phyloP scores from a whole-genome alignment of 176 grass and related monocot species.

The Oryza punctata region DNA sequence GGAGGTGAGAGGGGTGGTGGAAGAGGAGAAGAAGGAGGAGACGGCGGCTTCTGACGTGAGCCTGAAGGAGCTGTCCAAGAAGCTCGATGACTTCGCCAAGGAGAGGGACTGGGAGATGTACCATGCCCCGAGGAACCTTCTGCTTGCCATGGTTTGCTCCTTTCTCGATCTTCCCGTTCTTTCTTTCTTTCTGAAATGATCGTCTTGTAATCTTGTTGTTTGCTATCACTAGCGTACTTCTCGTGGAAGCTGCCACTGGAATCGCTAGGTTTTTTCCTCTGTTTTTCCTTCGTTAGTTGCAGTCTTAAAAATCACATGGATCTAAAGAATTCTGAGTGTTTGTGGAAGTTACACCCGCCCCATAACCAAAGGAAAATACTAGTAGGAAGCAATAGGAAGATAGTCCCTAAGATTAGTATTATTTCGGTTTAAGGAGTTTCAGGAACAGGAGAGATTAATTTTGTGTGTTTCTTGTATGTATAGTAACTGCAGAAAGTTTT shows the following conservation, averaged over 20 bases:
- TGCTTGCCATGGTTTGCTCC: conserved; percentile 83
- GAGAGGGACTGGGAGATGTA: conserved; percentile 91
- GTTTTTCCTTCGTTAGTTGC: background rate
- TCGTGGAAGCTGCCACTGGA: background rate
- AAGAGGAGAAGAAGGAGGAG: background rate
- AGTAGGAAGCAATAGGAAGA: background rate
- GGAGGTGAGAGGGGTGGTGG: background rate
- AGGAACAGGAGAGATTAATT: background rate
- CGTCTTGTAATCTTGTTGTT: background rate
- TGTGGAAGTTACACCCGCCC: background rate
- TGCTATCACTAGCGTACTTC: background rate
- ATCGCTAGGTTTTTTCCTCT: background rate
- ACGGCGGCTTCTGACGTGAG: conserved; percentile 45
- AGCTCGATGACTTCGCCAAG: conserved; percentile 75
- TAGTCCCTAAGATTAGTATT: background rate
- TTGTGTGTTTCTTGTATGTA: too few species aligned
- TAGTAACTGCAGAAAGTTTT: background rate
- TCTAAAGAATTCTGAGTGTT: background rate
- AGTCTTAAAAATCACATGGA: background rate
- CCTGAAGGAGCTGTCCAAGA: conserved; percentile 79
- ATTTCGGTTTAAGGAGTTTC: background rate
- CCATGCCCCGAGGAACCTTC: conserved; percentile 85
- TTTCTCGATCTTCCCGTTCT: background rate
- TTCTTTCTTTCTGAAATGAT: too few species aligned
- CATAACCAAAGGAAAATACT: background rate